phyloP scores from a whole-genome alignment of 805 yeast genomes.

The Candida sithepensis region DNA sequence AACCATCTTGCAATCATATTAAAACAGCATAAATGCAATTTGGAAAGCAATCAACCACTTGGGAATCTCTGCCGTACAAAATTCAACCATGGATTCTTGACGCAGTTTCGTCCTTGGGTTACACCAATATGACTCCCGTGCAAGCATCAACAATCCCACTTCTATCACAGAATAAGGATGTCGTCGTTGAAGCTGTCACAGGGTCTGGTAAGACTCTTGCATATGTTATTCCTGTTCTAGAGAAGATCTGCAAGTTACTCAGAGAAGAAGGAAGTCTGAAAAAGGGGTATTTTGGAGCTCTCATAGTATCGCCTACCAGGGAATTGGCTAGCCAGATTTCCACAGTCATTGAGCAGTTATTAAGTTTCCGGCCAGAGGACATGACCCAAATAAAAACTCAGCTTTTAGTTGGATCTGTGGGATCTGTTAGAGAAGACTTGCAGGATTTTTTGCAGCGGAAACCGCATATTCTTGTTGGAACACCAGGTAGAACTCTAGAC shows the following conservation, averaged over 20 bases:
- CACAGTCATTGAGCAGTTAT: slow-evolving; percentile 55
- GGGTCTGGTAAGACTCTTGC: slow-evolving; percentile 99
- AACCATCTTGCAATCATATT: no score
- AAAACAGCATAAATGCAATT: slow-evolving; percentile 4
- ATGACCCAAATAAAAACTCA: slow-evolving; percentile 46
- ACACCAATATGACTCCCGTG: slow-evolving; percentile 86
- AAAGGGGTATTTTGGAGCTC: slow-evolving; percentile 66
- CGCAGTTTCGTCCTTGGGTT: slow-evolving; percentile 74
- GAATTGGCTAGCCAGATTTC: slow-evolving; percentile 69
- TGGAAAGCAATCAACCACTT: slow-evolving; percentile 46
- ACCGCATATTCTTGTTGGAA: slow-evolving; percentile 82
- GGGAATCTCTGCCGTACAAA: slow-evolving; percentile 53
- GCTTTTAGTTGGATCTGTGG: slow-evolving; percentile 59
- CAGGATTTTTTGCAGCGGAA: slow-evolving; percentile 46
- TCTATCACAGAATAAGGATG: slow-evolving; percentile 81
- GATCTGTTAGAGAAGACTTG: slow-evolving; percentile 67
- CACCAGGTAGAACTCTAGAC: slow-evolving; percentile 87
- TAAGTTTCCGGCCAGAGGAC: slow-evolving; percentile 55
- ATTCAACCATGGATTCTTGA: slow-evolving; percentile 68
- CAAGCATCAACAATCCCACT: slow-evolving; percentile 94
- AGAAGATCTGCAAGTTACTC: slow-evolving; percentile 44
- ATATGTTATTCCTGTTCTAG: slow-evolving; percentile 77
- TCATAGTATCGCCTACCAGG: slow-evolving; percentile 69
- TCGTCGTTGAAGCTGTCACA: slow-evolving; percentile 94
- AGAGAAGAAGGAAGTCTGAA: slow-evolving; percentile 30